These are phyloP conservation scores for Aspergillus flavus DNA, from an alignment of 2,329 filamentous ascomycete species.

Conservation along the genomic window DNA sequence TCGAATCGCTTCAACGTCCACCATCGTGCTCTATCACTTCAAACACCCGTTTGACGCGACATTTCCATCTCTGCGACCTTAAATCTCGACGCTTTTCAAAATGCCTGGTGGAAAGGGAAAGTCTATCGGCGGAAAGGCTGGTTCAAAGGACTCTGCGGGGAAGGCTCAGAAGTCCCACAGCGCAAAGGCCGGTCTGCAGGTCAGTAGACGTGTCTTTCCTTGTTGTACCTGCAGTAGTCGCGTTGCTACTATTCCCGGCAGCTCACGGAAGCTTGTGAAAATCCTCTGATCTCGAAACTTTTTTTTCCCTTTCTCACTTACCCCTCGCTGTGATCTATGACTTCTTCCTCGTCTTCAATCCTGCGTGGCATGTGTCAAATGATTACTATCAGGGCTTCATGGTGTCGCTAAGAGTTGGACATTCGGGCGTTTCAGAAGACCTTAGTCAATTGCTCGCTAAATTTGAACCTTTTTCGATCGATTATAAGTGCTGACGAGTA, in stretches of 20 bases:
- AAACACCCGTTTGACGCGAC: constrained; percentile 29
- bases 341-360: background rate
- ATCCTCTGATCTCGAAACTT: background rate
- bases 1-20: constrained; percentile 34
- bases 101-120: constrained; percentile 94
- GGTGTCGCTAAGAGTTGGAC: background rate
- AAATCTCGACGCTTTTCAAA: constrained; percentile 33
- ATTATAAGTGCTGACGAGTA: constrained; percentile 5
- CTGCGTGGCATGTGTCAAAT: background rate
- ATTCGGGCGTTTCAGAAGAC: background rate
- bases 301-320: background rate
- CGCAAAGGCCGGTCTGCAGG: constrained; percentile 91
- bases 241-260: background rate
- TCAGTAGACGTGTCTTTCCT: constrained; percentile 55
- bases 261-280: background rate
- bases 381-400: background rate
- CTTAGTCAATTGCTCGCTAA: background rate
- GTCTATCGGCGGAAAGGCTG: constrained; percentile 86
- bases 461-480: background rate
- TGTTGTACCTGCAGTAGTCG: background rate
- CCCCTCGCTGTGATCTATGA: background rate
- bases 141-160: constrained; percentile 78
- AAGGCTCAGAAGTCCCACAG: constrained; percentile 94
- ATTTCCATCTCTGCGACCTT: constrained; percentile 28
- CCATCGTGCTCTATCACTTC: constrained; percentile 26